Evolutionary conservation across 441 rosid species (phyloP).

Genomic region (Pelargonium hybrid): DNA sequence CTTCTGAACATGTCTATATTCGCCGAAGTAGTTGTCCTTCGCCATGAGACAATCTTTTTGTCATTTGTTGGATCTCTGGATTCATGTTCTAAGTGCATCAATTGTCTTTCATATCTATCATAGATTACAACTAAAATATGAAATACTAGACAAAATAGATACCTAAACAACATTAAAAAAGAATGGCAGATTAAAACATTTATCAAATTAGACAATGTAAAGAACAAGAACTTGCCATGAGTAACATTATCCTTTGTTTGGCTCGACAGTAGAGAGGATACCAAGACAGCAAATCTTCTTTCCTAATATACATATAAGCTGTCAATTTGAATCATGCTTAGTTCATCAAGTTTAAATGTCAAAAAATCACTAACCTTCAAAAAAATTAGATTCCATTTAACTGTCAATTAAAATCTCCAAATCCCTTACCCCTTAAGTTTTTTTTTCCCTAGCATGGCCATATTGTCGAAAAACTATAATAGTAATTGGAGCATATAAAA

Average conservation of each 20-base stretch:
- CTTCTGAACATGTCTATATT: neutral
- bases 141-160: neutral
- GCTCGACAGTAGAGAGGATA: conserved; percentile 81
- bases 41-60: neutral
- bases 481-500: neutral
- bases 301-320: conserved; percentile 35
- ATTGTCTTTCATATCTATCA: neutral
- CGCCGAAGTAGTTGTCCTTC: neutral
- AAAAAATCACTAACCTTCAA: neutral
- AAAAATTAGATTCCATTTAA: neutral
- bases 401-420: neutral
- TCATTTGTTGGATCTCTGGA: neutral
- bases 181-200: neutral
- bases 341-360: neutral
- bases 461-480: neutral
- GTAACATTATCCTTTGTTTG: conserved; percentile 85
- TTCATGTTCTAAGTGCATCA: neutral
- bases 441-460: neutral
- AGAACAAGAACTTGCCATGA: conserved; percentile 40
- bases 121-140: neutral
- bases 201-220: neutral
- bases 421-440: neutral
- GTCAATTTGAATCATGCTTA: conserved; percentile 11
- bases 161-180: neutral
- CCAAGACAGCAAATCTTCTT: conserved; percentile 77